phyloP scores from a whole-genome alignment of 78 protist species.

The Protostelium mycophagum region DNA sequence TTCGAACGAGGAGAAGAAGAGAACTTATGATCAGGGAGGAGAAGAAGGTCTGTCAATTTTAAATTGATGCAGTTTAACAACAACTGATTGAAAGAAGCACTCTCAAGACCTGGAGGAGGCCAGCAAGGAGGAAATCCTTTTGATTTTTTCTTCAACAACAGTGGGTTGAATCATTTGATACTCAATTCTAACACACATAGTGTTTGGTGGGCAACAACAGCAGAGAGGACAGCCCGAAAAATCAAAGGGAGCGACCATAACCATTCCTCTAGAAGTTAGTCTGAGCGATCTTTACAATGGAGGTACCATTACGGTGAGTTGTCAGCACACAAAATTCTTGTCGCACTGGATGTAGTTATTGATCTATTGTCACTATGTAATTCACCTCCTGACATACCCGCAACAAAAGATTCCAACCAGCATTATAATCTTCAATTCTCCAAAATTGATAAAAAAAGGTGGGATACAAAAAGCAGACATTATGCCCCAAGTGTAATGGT shows the following conservation, averaged over 20 bases:
- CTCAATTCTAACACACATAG: not conserved
- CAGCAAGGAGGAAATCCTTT: constrained; percentile 56
- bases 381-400: not conserved
- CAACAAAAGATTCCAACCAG: constrained; percentile 9
- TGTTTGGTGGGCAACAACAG: constrained; percentile 32
- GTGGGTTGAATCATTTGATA: not conserved
- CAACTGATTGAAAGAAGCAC: too few relatives aligned
- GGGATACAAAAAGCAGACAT: constrained; percentile 24
- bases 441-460: not conserved
- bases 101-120: constrained; percentile 21
- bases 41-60: constrained; percentile 91
- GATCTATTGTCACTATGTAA: not conserved
- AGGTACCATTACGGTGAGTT: constrained; percentile 29
- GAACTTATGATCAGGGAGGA: constrained; percentile 84
- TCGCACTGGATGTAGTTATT: not conserved
- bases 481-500: constrained; percentile 76
- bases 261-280: constrained; percentile 49
- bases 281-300: constrained; percentile 78
- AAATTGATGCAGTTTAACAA: too few relatives aligned
- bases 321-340: too few relatives aligned
- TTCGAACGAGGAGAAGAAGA: constrained; percentile 75
- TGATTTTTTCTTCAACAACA: constrained; percentile 22
- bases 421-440: not conserved
- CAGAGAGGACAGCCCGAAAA: constrained; percentile 11
- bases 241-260: constrained; percentile 62